phyloP scores from a whole-genome alignment of 805 yeast genomes.

The Wickerhamomyces chambardii region DNA sequence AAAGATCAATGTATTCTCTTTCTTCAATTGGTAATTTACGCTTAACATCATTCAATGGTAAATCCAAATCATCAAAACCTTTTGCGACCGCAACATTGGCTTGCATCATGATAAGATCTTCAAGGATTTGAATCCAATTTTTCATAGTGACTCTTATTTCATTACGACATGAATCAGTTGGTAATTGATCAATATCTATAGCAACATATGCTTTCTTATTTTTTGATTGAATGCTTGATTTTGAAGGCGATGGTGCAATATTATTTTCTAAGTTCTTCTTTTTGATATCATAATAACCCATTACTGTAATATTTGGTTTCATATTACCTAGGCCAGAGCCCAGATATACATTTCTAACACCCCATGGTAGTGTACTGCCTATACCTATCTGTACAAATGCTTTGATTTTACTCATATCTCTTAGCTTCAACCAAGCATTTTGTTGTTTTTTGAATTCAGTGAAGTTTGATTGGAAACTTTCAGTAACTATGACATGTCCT shows the following conservation, averaged over 20 bases:
- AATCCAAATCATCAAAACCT: constrained; percentile 59
- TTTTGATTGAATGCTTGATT: constrained; percentile 1
- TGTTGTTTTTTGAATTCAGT: constrained; percentile 66
- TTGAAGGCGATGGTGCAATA: constrained; percentile 1
- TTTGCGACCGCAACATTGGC: constrained; percentile 92
- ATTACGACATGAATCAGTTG: constrained; percentile 71
- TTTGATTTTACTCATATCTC: constrained; percentile 73
- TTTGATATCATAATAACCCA: constrained; percentile 76
- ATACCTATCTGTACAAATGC: constrained; percentile 92
- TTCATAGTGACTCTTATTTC: constrained; percentile 61
- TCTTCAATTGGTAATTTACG: constrained; percentile 18
- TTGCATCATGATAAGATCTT: constrained; percentile 81
- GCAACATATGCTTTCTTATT: constrained; percentile 8
- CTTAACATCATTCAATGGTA: constrained; percentile 43
- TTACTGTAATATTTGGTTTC: constrained; percentile 91
- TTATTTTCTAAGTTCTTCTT: constrained; percentile 7
- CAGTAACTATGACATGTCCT: constrained; percentile 81
- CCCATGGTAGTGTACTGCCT: constrained; percentile 89
- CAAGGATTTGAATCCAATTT: constrained; percentile 90
- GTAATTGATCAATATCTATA: constrained; percentile 37
- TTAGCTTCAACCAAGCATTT: constrained; percentile 73
- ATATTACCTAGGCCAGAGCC: constrained; percentile 98
- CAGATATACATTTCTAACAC: constrained; percentile 81
- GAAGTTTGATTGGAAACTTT: constrained; percentile 53
- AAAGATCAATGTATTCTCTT: constrained; percentile 68